phyloP scores from a whole-genome alignment of 306 rosid species.

The Neltuma alba region DNA sequence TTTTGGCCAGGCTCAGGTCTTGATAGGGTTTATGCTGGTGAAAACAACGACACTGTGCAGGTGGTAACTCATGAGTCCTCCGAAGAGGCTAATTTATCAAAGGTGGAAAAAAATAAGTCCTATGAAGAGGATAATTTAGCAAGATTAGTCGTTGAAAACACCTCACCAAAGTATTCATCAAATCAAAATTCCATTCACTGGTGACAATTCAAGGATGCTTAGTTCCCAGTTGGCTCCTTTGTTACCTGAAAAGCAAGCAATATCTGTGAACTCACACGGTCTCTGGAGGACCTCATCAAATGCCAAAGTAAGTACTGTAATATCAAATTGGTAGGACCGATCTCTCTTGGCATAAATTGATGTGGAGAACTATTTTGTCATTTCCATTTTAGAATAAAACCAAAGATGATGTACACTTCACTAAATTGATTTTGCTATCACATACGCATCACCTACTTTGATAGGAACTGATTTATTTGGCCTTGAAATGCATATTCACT shows the following conservation, averaged over 20 bases:
- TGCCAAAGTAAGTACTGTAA: constrained; percentile 47
- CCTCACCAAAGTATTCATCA: neutral
- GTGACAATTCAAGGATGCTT: constrained; percentile 15
- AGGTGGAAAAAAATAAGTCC: neutral
- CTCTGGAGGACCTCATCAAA: constrained; percentile 25
- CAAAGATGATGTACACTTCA: no score
- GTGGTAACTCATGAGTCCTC: no score
- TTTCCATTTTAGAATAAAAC: no score
- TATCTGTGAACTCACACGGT: constrained; percentile 14
- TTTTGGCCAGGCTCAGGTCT: constrained; percentile 21
- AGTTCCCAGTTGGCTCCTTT: constrained; percentile 36
- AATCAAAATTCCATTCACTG: neutral
- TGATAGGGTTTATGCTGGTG: constrained; percentile 18
- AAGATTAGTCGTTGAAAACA: neutral
- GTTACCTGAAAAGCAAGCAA: constrained; percentile 35
- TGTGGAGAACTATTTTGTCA: neutral
- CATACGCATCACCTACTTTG: no score
- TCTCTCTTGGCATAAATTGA: neutral
- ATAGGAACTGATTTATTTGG: no score
- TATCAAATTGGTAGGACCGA: neutral
- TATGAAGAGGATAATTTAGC: neutral
- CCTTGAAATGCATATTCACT: no score
- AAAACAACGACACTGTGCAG: no score
- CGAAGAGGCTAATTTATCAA: neutral
- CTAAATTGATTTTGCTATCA: no score